Evolutionary conservation across 2,329 filamentous ascomycete species (phyloP).

Genomic region (Karstenula rhodostoma): DNA sequence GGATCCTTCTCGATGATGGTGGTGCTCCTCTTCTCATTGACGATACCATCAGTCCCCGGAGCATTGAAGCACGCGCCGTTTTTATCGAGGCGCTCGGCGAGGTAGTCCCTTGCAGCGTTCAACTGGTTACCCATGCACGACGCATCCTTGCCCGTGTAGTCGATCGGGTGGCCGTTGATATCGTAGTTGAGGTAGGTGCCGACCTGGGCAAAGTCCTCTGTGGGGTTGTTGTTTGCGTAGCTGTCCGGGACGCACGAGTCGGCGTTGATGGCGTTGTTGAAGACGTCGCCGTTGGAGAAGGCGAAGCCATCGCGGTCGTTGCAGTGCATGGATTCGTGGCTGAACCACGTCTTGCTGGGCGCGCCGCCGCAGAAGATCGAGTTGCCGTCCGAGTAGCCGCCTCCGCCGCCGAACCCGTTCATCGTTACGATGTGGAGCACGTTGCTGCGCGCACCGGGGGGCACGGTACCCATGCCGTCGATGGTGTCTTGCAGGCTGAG

Average conservation of each 20-base stretch:
- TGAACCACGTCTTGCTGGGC: slow-evolving; percentile 14
- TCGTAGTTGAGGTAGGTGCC: slow-evolving; percentile 21
- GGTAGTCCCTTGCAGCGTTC: slow-evolving; percentile 15
- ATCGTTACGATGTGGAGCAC: slow-evolving; percentile 21
- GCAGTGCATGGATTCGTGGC: slow-evolving; percentile 19
- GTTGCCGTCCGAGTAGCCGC: slow-evolving; percentile 17
- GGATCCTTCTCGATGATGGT: slow-evolving; percentile 10
- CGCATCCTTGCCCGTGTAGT: slow-evolving; percentile 14
- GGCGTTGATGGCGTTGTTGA: slow-evolving; percentile 18
- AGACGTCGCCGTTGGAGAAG: slow-evolving; percentile 12
- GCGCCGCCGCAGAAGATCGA: slow-evolving; percentile 16
- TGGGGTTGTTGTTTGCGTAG: slow-evolving; percentile 19
- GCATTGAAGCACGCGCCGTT: slow-evolving; percentile 11
- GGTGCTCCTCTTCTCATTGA: slow-evolving; percentile 8
- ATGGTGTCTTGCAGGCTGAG: slow-evolving; percentile 18
- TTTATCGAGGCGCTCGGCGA: slow-evolving; percentile 10
- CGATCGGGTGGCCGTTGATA: slow-evolving; percentile 18
- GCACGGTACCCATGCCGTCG: slow-evolving; percentile 21
- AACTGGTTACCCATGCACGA: slow-evolving; percentile 24
- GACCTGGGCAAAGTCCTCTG: slow-evolving; percentile 23
- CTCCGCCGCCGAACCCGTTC: slow-evolving; percentile 11
- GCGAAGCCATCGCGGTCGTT: slow-evolving; percentile 15
- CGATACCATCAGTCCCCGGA: slow-evolving; percentile 10
- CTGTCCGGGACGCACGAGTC: slow-evolving; percentile 20
- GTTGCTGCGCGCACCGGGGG: slow-evolving; percentile 20